A percentile compares a stretch with the other conserved stretches of the same genome.
phyloP scores from a whole-genome alignment of 1,284 basidiomycete species.

The Apiotrichum veenhuisii region DNA sequence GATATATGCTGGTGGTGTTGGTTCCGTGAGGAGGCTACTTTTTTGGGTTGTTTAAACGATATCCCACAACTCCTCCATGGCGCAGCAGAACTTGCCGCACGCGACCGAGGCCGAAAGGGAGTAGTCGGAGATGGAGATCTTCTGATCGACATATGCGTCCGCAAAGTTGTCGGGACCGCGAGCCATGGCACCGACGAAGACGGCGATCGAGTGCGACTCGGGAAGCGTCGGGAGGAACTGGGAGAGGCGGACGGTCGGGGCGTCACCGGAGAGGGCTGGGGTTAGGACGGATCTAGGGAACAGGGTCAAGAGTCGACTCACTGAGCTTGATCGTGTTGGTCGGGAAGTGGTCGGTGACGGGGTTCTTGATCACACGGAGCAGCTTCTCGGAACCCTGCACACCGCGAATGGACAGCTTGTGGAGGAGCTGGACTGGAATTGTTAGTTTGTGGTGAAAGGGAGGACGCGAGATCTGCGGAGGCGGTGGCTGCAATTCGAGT shows the following conservation, averaged over 20 bases:
- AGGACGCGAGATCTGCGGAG: too few species aligned
- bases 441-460: background rate
- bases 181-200: constrained; percentile 98
- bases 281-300: background rate
- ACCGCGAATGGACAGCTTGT: constrained; percentile 90
- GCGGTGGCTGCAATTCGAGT: too few species aligned
- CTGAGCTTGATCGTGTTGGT: constrained; percentile 94
- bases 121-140: constrained; percentile 95
- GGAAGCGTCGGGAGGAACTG: constrained; percentile 78
- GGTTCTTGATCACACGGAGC: constrained; percentile 97
- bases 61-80: constrained; percentile 62
- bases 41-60: constrained; percentile 51
- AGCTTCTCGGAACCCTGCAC: constrained; percentile 96
- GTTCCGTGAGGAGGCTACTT: background rate
- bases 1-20: background rate
- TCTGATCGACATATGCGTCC: constrained; percentile 88
- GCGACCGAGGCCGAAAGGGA: constrained; percentile 90
- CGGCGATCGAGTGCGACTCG: constrained; percentile 80
- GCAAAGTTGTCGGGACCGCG: constrained; percentile 95
- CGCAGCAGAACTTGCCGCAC: constrained; percentile 79
- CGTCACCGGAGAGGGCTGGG: constrained; percentile 84
- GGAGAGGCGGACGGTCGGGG: constrained; percentile 75
- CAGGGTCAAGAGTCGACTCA: constrained; percentile 50
- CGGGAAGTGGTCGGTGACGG: constrained; percentile 91
- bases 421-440: constrained; percentile 82